phyloP scores from a whole-genome alignment of 2,329 filamentous ascomycete genomes.

The Blumeriella jaapii region DNA sequence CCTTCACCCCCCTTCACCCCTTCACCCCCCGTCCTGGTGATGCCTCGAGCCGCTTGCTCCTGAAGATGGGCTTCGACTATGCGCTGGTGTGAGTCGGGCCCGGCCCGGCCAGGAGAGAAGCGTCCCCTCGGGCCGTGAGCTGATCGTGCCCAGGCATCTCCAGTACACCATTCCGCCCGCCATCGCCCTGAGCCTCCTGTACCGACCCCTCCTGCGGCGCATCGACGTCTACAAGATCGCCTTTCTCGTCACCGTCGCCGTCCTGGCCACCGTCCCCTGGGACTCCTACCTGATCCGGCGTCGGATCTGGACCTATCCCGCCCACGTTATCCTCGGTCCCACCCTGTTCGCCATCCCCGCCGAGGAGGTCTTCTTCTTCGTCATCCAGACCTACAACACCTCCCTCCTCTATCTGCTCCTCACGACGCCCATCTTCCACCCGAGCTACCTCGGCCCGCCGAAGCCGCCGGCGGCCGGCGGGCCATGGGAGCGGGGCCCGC shows the following conservation, averaged over 20 bases:
- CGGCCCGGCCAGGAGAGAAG: neutral
- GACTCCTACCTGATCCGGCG: constrained; percentile 62
- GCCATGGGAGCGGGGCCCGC: constrained; percentile 37
- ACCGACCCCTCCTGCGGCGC: constrained; percentile 48
- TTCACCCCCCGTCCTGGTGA: neutral
- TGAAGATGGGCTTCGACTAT: constrained; percentile 54
- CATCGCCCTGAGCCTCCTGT: constrained; percentile 43
- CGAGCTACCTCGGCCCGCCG: constrained; percentile 33
- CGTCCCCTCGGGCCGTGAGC: neutral
- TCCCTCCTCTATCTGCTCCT: constrained; percentile 55
- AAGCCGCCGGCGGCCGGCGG: constrained; percentile 13
- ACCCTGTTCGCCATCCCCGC: constrained; percentile 53
- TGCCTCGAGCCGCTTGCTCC: no score
- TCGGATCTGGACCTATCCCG: constrained; percentile 60
- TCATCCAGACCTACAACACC: constrained; percentile 66
- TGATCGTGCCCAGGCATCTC: constrained; percentile 33
- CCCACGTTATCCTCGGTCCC: constrained; percentile 49
- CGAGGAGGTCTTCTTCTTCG: constrained; percentile 68
- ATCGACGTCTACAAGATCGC: constrained; percentile 51
- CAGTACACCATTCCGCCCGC: constrained; percentile 59
- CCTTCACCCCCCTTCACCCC: neutral
- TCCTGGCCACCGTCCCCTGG: constrained; percentile 61
- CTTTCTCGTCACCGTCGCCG: constrained; percentile 50
- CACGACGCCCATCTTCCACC: constrained; percentile 51
- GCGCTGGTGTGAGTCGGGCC: constrained; percentile 43